These are phyloP conservation scores for Entomortierella chlamydospora DNA, from an alignment of 192 early-diverging fungal genomes.

Conservation along the genomic window DNA sequence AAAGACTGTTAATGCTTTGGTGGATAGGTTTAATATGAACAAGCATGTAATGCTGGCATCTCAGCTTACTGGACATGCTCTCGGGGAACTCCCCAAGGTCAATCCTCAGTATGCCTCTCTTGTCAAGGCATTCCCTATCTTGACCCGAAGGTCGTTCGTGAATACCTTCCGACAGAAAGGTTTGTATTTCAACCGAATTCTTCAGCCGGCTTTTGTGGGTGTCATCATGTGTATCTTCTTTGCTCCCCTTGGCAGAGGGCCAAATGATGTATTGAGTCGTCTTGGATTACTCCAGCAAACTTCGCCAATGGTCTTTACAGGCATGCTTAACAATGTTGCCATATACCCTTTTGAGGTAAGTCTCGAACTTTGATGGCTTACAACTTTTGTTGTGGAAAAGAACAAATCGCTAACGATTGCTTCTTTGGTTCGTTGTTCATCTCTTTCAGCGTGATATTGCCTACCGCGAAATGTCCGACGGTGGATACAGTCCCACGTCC, in stretches of 20 bases:
- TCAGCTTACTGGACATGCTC: constrained; percentile 6
- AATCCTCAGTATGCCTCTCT: constrained; percentile 43
- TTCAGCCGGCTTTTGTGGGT: constrained; percentile 32
- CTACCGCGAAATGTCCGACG: constrained; percentile 50
- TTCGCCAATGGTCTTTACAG: constrained; percentile 44
- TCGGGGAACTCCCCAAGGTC: constrained; percentile 26
- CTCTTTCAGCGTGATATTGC: constrained; percentile 44
- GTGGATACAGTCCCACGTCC: constrained; percentile 46
- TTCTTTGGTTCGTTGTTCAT: background rate
- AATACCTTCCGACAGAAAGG: constrained; percentile 55
- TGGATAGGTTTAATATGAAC: constrained; percentile 32
- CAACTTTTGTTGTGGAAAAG: too few relatives aligned
- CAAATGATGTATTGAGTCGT: constrained; percentile 37
- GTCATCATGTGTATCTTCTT: constrained; percentile 52
- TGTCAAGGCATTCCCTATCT: constrained; percentile 39
- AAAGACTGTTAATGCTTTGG: constrained; percentile 23
- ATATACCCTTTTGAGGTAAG: constrained; percentile 53
- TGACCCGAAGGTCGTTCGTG: constrained; percentile 40
- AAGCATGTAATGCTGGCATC: constrained; percentile 33
- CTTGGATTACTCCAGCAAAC: constrained; percentile 50
- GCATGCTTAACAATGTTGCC: constrained; percentile 53
- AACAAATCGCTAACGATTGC: too few relatives aligned
- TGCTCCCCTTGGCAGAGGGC: constrained; percentile 25
- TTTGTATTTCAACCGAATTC: constrained; percentile 38
- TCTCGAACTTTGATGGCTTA: background rate